A percentile compares a stretch with the other conserved stretches of the same genome.
phyloP scores from a whole-genome alignment of 1,284 basidiomycete genomes.

The Austroboletus niveus region DNA sequence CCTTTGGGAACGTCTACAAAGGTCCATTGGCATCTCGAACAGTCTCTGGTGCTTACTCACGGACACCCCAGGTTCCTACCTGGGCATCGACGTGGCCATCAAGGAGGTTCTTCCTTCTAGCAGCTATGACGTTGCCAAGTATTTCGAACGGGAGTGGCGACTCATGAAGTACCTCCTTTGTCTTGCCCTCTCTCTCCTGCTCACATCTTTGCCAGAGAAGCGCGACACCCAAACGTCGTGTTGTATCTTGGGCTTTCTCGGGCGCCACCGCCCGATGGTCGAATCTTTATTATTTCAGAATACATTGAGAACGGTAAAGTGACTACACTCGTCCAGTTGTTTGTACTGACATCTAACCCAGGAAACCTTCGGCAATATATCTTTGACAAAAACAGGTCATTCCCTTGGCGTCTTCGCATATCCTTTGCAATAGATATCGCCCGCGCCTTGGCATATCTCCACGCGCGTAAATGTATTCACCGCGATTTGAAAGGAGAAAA shows the following conservation, averaged over 20 bases:
- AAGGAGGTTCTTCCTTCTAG: conserved; percentile 91
- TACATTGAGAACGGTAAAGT: conserved; percentile 73
- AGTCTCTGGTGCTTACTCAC: conserved; percentile 2
- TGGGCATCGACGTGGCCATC: conserved; percentile 94
- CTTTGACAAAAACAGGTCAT: conserved; percentile 71
- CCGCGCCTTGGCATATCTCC: conserved; percentile 93
- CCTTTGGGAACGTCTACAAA: conserved; percentile 91
- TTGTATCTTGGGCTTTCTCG: conserved; percentile 92
- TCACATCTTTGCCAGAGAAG: conserved; percentile 49
- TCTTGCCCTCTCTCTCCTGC: background rate
- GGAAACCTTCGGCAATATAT: conserved; percentile 88
- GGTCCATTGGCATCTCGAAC: conserved; percentile 42
- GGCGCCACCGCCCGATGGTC: conserved; percentile 77
- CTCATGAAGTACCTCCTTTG: conserved; percentile 71
- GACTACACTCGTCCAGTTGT: background rate
- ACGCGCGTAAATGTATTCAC: conserved; percentile 86
- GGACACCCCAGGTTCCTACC: conserved; percentile 66
- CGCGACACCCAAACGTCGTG: conserved; percentile 90
- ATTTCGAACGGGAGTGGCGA: conserved; percentile 96
- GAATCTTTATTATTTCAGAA: conserved; percentile 89
- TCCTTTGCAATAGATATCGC: conserved; percentile 95
- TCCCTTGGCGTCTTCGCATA: conserved; percentile 88
- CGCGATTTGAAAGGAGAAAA: conserved; percentile 97
- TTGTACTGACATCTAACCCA: conserved; percentile 14
- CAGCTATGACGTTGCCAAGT: conserved; percentile 93